Base-by-base conservation (phyloP, 208 protist species). In the Leishmania major region DNA sequence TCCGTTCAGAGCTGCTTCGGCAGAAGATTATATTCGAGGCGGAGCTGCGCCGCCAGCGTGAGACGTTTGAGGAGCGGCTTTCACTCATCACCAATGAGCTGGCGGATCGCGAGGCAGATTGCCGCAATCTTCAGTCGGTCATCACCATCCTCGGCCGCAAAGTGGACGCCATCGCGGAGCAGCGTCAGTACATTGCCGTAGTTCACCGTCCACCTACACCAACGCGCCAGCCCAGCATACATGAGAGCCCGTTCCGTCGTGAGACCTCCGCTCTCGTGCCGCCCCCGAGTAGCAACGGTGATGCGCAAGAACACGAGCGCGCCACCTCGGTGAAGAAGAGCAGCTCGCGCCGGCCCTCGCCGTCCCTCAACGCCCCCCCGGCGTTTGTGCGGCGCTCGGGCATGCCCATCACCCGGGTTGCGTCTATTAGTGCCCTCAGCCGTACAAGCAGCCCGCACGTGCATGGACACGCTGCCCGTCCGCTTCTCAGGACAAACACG, bases 11-110 rank as follows among this genome's bases (percentile, higher is more conserved):
- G 85, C 87, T 98, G 70, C 90, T 98, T 17, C 88, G 95, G 13
- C 95, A 98, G 79, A 96, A 96, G 71, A 92, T 97, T 49, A 95
- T 97, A 43, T 96, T 98, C 64, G 94, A 96, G 73, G 91, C 91
- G 15, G 93, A 98, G 83, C 87, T 98, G 45, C 91, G 91, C 3
- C 92, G 95, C 28, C 93, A 97, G 78, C 87, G 94, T 37, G 93
- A 98, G 51, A 67, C 70, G 37, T 96, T 96, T 78, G 94, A 96
- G 45, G 91, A 94, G 84, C 91, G 89, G 15, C 74, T 97, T 2
- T 60, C 85, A 7, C 40, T 76, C 31, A 79, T 96, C 62, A 57
- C 91, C 17, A 84, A 94, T 71, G 93, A 96, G 82, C 85, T 98
- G 3, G 95, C 92, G 10, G 92, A 95, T 49, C 88, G 95, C 47